Base-by-base conservation (phyloP, 306 rosid genomes). In the Sphenostylis stenocarpa region DNA sequence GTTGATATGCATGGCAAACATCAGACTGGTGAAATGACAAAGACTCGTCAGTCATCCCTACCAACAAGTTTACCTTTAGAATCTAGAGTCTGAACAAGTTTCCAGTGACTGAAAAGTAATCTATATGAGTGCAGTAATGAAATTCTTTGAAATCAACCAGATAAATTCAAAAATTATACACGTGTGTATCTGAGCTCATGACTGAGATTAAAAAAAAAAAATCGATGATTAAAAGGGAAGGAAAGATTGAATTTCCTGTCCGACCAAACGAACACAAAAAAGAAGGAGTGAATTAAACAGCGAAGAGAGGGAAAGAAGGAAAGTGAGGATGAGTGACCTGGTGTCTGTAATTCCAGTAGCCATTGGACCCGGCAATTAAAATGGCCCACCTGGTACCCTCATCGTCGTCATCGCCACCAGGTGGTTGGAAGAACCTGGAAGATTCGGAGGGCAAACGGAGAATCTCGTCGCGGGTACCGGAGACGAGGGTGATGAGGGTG, bases 291-390 rank as follows among this genome's bases (percentile, higher is more conserved):
- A 48, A 24, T 12, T 12, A 1, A 11, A 53, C 0, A 38, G 9
- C 28, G 7, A 21, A 55, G 7, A 55, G 61, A 9, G 16, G n/a
- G 19, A 51, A 38, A 38, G 13, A 44, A 41, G 1, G 1, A 1
- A 21, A 5, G 31, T 16, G 39, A 7, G 13, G 29, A n/a, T 29
- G 23, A 69, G 7, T 14, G 24, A 90, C 99, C 98, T 91, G 99
- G 38, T 96, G 98, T 84, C 98, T 85, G 86, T 96, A 96, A 84
- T 96, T 96, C 99, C 97, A 92, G 87, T 92, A 96, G 20, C 99
- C 99, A 77, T 76, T 91, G 8, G 99, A 96, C 51, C 99, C 99
- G 47, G 98, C 97, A 36, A 96, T 83, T 80, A 96, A 80, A 63
- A 96, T 83, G 19, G 99, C 99, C 99, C 99, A 96, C 55, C 86